Evolutionary conservation across 2,329 filamentous ascomycete species (phyloP), one percentile per base, ranked within the genome.

Genomic region (Neofusicoccum umdonicola): DNA sequence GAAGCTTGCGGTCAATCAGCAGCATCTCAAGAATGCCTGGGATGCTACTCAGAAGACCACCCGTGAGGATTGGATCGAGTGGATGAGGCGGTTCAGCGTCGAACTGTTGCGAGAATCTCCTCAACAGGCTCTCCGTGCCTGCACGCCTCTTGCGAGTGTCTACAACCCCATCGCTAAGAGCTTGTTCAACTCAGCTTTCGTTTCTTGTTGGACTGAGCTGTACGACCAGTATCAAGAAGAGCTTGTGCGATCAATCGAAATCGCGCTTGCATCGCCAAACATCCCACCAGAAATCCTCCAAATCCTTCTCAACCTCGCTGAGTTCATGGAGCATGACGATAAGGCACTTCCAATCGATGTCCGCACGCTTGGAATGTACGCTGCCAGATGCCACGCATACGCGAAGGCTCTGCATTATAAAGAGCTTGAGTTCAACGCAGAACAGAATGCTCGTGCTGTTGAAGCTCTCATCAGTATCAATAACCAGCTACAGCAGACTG

Each of bases 241-340:
- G 75, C 85, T 99, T 45, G 96, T 99, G 58, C 89, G 90, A 62
- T 96, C 96, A 27, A 96, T 99, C 61, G 95, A 99, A 76, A 92
- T 91, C 67, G 95, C 96, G 0, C 90, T 99, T 70, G 95, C 93
- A 63, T 98, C 94, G 3, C 90, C 94, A 61, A 94, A 97, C 70
- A 96, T 99, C 12, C 94, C 95, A 0, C 95, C 96, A 0, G 96
- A 99, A 76, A 90, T 99, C 69, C 83, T 99, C 8, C 94, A 97
- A 66, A 90, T 97, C 57, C 83, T 99, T 34, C 87, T 99, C 56
- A 99, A 99, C 73, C 84, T 99, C 58, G 95, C 95, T 22, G 95
- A 99, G 75, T 99, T 99, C 77, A 99, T 99, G 95, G 95, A 99
- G 75, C 95, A 99, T 73, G 96, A 99, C 71, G 95, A 99, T 76